Evolutionary conservation across 2,329 filamentous ascomycete genomes (phyloP).

Genomic region (Fusarium buxicola): DNA sequence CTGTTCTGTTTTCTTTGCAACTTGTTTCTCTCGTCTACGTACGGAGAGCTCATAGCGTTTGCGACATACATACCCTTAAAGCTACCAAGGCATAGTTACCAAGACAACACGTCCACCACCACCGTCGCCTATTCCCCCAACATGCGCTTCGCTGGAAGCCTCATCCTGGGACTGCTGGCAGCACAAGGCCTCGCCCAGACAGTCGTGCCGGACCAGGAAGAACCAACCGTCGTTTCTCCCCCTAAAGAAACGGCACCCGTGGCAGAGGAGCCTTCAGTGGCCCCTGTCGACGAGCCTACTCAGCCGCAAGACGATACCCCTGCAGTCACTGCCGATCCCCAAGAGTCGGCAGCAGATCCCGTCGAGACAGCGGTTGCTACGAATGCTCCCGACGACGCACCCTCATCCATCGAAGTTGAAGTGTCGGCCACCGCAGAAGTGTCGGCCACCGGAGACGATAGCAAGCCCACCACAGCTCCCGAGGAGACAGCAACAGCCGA

Average conservation of each 20-base stretch:
- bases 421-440: neutral
- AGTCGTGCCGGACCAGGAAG: conserved; percentile 4
- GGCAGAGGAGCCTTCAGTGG: conserved; percentile 20
- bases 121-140: neutral
- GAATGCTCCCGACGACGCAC: conserved; percentile 8
- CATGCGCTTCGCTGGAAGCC: conserved; percentile 32
- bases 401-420: conserved; percentile 3
- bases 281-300: conserved; percentile 9
- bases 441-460: conserved; percentile 2
- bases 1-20: neutral
- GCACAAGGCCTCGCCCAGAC: conserved; percentile 33
- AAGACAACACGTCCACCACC: neutral
- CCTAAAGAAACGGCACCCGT: conserved; percentile 28
- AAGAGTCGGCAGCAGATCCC: conserved; percentile 9
- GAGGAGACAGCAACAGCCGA: conserved; percentile 24
- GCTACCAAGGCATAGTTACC: neutral
- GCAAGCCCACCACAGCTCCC: conserved; percentile 12
- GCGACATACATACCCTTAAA: neutral
- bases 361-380: conserved; percentile 10
- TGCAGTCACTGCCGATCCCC: conserved; percentile 7
- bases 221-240: conserved; percentile 15
- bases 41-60: neutral
- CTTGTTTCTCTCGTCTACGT: neutral
- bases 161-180: conserved; percentile 32
- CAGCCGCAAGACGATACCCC: conserved; percentile 6